A percentile compares a stretch with the other conserved stretches of the same genome.
Conservation (phyloP, 1,284 basidiomycete genomes). For the Ustilago trichophora region DNA sequence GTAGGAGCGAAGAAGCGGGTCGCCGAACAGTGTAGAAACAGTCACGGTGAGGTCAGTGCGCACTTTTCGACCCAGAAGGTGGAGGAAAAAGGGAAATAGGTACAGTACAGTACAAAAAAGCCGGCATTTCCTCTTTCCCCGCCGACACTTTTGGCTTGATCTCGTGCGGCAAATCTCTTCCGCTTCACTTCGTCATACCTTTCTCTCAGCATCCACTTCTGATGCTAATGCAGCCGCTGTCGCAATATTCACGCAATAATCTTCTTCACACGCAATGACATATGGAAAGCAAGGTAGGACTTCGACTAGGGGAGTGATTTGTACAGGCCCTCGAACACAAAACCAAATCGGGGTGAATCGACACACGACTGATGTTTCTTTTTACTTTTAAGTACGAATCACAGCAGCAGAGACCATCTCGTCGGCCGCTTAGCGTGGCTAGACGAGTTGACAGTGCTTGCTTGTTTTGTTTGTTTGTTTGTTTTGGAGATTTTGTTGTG, state of each 20-base stretch:
- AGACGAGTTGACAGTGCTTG: too few relatives aligned
- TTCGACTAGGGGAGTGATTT: not conserved
- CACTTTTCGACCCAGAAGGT: not conserved
- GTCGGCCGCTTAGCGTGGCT: not conserved
- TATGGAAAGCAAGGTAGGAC: not conserved
- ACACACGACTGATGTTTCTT: not conserved
- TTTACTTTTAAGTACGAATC: not conserved
- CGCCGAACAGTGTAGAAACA: not conserved
- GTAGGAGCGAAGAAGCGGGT: not conserved
- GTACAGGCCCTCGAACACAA: slow-evolving; percentile 1
- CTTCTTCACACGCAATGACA: not conserved
- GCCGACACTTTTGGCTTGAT: not conserved
- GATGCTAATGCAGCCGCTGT: too few relatives aligned
- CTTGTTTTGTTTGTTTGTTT: not conserved
- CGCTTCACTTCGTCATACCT: too few relatives aligned
- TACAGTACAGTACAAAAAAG: not conserved
- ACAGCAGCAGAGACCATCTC: not conserved
- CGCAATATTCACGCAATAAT: not conserved
- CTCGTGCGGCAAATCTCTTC: slow-evolving; percentile 32
- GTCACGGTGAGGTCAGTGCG: slow-evolving; percentile 29
- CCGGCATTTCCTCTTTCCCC: slow-evolving; percentile 21
- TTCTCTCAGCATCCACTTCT: too few relatives aligned
- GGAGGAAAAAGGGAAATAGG: too few relatives aligned
- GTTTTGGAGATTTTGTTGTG: not conserved
- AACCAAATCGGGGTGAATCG: not conserved